Percentiles rank a stretch among this genome's conserved stretches.
Evolutionary conservation across 2,329 filamentous ascomycete species (phyloP).

Genomic region (Beauveria sp.): DNA sequence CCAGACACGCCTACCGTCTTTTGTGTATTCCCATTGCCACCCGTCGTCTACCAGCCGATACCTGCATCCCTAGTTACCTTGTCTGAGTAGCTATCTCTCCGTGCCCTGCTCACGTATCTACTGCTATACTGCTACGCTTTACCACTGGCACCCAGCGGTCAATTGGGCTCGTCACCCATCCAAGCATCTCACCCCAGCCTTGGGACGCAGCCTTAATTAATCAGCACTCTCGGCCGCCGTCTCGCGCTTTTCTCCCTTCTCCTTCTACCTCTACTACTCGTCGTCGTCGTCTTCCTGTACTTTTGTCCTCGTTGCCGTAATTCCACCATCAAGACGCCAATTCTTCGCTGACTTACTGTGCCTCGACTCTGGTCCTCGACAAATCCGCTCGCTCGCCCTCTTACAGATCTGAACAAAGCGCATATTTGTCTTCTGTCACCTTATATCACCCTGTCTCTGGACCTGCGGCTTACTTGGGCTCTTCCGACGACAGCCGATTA

Average conservation of each 20-base stretch:
- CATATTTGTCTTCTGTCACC: background rate
- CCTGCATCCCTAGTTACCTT: no score
- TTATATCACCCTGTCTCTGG: background rate
- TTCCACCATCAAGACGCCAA: background rate
- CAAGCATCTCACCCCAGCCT: slow-evolving; percentile 5
- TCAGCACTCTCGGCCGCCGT: background rate
- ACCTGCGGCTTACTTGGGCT: background rate
- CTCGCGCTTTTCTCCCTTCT: background rate
- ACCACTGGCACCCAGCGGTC: background rate
- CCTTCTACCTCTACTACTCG: background rate
- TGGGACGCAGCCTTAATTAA: slow-evolving; percentile 4
- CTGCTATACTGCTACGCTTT: background rate
- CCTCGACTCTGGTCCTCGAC: background rate
- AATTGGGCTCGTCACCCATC: background rate
- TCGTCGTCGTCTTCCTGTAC: background rate
- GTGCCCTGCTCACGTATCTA: background rate
- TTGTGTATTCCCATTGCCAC: background rate
- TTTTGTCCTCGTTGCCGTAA: background rate
- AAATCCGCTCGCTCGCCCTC: background rate
- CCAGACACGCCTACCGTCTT: background rate
- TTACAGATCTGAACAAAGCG: background rate
- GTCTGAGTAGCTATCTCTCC: background rate
- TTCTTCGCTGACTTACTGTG: background rate
- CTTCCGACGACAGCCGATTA: background rate
- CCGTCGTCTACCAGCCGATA: background rate